Base-by-base conservation (phyloP, 1,139 yeast species). In the Sugiyamaella castrensis region DNA sequence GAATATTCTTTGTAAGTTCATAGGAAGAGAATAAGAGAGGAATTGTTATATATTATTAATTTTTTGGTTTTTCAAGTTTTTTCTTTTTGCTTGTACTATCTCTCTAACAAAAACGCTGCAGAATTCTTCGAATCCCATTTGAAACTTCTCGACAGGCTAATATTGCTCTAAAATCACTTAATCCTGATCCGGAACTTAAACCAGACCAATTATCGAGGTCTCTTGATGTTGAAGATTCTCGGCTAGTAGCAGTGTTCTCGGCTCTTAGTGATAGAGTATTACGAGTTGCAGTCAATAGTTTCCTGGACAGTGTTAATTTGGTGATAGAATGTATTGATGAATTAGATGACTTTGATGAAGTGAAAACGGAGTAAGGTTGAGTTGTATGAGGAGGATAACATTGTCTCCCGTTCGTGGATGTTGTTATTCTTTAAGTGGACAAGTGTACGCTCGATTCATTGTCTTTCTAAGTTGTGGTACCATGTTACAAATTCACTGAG, bases 171-270 rank as follows among this genome's bases (percentile, higher is more conserved):
- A 69, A 71, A 13, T 72, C 88, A 0, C 71, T 89, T 27, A 60
- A 70, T 1, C 95, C 95, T 0, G 97, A 88, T 63, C 95, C 96
- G 1, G 82, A 85, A 29, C 71, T 88, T 53, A 82, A 80, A 62
- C 81, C 82, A 0, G 73, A 77, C 46, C 70, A 71, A 54, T 60
- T 71, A 37, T 40, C 54, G 12, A 57, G 60, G 40, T 46, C 32
- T 32, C 50, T 66, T 15, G 40, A 40, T 4, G 53, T 53, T 8
- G 57, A 57, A 4, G 59, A 52, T 11, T 53, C 49, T 66, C 44
- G 58, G 58, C 69, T 84, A 43, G 47, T 62, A 3, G 78, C 80
- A 33, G 51, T 57, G 1, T 82, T 84, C 57, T 63, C 67, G 4
- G 91, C 85, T 0, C 70, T 71, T 1, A 77, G 84, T 43, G 87